These are phyloP conservation scores for Colletotrichum phormii DNA, from an alignment of 2,329 filamentous ascomycete genomes.

Conservation along the genomic window DNA sequence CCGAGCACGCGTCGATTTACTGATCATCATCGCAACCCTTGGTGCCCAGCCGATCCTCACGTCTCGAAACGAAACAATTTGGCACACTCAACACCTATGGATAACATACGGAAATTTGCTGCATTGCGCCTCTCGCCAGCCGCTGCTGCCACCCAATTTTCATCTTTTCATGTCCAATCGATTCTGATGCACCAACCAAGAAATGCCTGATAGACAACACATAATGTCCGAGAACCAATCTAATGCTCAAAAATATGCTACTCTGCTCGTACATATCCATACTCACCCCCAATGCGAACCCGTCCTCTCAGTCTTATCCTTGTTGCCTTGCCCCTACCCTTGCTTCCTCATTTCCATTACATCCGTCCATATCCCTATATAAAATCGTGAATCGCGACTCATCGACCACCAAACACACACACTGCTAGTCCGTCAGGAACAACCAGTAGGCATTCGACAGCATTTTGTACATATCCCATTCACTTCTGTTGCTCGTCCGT, in stretches of 20 bases:
- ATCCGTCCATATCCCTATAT: slow-evolving; percentile 29
- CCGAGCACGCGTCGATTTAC: slow-evolving; percentile 21
- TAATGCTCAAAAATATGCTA: slow-evolving; percentile 34
- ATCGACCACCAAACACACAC: slow-evolving; percentile 2
- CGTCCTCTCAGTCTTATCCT: background rate
- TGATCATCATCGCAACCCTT: slow-evolving; percentile 8
- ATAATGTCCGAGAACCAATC: slow-evolving; percentile 26
- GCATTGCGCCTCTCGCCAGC: slow-evolving; percentile 8
- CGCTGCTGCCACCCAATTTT: background rate
- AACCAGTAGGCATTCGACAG: background rate
- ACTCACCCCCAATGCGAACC: slow-evolving; percentile 20
- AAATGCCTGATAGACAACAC: background rate
- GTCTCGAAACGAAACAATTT: slow-evolving; percentile 31
- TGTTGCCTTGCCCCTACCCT: slow-evolving; percentile 18
- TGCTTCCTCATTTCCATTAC: slow-evolving; percentile 26
- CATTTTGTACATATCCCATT: slow-evolving; percentile 7
- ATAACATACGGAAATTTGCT: background rate
- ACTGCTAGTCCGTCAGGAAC: background rate
- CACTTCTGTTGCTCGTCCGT: background rate
- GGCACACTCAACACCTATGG: background rate
- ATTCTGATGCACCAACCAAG: slow-evolving; percentile 10
- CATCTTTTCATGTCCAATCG: slow-evolving; percentile 1
- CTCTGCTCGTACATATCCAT: slow-evolving; percentile 36
- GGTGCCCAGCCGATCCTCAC: slow-evolving; percentile 26
- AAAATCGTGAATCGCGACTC: slow-evolving; percentile 25